A percentile compares a stretch with the other conserved stretches of the same genome.
Conservation (phyloP, 2,329 filamentous ascomycete species). For the Ascochyta koolunga region DNA sequence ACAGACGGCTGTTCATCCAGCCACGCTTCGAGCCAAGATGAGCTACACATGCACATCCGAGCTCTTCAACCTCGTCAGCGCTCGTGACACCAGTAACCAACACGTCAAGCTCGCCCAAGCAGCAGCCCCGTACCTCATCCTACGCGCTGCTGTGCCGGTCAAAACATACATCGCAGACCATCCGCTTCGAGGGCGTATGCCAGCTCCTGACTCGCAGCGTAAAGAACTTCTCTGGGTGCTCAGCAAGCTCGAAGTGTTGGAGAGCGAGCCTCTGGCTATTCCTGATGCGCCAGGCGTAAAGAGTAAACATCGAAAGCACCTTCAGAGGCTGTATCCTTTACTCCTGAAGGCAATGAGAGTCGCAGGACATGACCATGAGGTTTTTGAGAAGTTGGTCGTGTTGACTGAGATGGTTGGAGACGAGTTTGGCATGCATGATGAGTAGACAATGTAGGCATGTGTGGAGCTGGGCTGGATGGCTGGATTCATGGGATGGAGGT, state of each 20-base stretch:
- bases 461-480: too few species aligned
- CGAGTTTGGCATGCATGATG: conserved; percentile 43
- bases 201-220: conserved; percentile 80
- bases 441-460: neutral
- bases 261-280: conserved; percentile 73
- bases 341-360: conserved; percentile 68
- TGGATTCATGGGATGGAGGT: too few species aligned
- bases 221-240: conserved; percentile 79
- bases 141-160: conserved; percentile 80
- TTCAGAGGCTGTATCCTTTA: conserved; percentile 81
- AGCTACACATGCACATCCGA: conserved; percentile 81
- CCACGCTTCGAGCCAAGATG: conserved; percentile 72
- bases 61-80: conserved; percentile 63
- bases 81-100: conserved; percentile 52
- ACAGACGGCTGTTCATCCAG: conserved; percentile 70
- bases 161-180: conserved; percentile 89
- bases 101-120: conserved; percentile 72
- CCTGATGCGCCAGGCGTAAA: conserved; percentile 52
- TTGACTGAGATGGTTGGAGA: conserved; percentile 51
- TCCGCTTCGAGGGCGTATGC: conserved; percentile 84
- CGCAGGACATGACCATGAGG: conserved; percentile 67
- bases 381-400: conserved; percentile 53
- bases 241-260: conserved; percentile 67
- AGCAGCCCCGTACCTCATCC: conserved; percentile 79
- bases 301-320: conserved; percentile 66